phyloP scores from a whole-genome alignment of 2,329 filamentous ascomycete genomes.

The Dothiorella sarmentorum region DNA sequence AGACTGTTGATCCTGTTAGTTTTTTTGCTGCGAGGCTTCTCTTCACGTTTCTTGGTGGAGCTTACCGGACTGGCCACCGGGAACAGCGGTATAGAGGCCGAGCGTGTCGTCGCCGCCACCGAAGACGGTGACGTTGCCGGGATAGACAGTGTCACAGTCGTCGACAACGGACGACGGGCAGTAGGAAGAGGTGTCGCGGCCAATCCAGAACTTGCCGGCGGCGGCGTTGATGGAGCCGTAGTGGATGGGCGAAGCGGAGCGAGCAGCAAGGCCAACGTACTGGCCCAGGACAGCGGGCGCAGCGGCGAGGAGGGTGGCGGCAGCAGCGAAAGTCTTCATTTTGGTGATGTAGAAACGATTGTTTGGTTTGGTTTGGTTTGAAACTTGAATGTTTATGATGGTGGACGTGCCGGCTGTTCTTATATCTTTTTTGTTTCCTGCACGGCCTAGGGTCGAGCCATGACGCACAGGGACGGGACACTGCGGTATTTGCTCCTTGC shows the following conservation, averaged over 20 bases:
- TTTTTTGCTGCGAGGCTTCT: background rate
- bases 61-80: constrained; percentile 56
- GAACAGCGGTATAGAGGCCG: constrained; percentile 51
- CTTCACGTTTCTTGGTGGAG: background rate
- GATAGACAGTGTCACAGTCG: constrained; percentile 39
- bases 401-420: background rate
- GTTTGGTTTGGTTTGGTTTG: background rate
- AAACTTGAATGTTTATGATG: background rate
- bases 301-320: constrained; percentile 28
- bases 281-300: constrained; percentile 22
- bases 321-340: constrained; percentile 35
- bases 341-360: constrained; percentile 5
- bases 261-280: constrained; percentile 44
- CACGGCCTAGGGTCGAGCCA: background rate
- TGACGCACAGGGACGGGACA: too few relatives aligned
- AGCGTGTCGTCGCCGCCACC: constrained; percentile 31
- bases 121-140: constrained; percentile 47
- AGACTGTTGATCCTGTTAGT: constrained; percentile 39
- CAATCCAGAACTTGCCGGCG: constrained; percentile 50
- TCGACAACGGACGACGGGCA: constrained; percentile 44
- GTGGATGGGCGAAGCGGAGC: constrained; percentile 51
- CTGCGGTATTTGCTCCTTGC: too few relatives aligned
- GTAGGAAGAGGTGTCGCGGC: constrained; percentile 46
- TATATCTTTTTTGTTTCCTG: background rate
- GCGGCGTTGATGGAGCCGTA: constrained; percentile 45